phyloP scores from a whole-genome alignment of 1,139 yeast genomes.

The Suhomyces atakaporum region DNA sequence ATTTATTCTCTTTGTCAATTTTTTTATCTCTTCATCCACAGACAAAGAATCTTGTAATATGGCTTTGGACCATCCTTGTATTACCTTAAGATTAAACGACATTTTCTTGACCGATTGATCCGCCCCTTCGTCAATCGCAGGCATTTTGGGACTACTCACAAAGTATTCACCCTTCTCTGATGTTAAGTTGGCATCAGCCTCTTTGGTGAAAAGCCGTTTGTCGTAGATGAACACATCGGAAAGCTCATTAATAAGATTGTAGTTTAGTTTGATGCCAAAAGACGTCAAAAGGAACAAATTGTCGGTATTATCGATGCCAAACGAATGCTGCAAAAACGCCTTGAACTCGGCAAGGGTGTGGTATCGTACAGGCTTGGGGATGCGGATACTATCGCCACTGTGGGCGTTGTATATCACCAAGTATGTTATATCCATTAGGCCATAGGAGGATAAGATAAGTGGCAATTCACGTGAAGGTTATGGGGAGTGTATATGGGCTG shows the following conservation, averaged over 20 bases:
- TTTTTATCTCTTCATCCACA: constrained; percentile 24
- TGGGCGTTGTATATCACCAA: constrained; percentile 44
- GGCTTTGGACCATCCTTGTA: constrained; percentile 33
- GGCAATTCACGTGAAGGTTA: not conserved
- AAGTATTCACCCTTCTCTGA: constrained; percentile 2
- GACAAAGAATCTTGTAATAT: constrained; percentile 22
- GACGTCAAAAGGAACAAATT: constrained; percentile 64
- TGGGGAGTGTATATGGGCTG: too few species aligned
- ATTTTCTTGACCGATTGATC: constrained; percentile 17
- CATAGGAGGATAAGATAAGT: not conserved
- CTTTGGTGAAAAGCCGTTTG: constrained; percentile 46
- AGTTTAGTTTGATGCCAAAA: constrained; percentile 63
- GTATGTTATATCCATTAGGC: constrained; percentile 22
- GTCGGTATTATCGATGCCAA: constrained; percentile 24
- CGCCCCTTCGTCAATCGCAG: constrained; percentile 3
- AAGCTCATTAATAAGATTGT: constrained; percentile 46
- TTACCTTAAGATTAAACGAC: constrained; percentile 25
- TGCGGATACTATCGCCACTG: constrained; percentile 34
- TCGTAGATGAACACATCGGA: constrained; percentile 62
- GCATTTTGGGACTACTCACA: constrained; percentile 14
- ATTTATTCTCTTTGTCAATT: constrained; percentile 33
- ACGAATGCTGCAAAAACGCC: constrained; percentile 18
- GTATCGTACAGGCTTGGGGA: constrained; percentile 48
- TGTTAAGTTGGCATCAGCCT: constrained; percentile 7
- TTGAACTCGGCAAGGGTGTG: constrained; percentile 30